Evolutionary conservation across 1,284 basidiomycete species (phyloP), one percentile per base, ranked within the genome.

Genomic region (Cryptococcus wingfieldii): DNA sequence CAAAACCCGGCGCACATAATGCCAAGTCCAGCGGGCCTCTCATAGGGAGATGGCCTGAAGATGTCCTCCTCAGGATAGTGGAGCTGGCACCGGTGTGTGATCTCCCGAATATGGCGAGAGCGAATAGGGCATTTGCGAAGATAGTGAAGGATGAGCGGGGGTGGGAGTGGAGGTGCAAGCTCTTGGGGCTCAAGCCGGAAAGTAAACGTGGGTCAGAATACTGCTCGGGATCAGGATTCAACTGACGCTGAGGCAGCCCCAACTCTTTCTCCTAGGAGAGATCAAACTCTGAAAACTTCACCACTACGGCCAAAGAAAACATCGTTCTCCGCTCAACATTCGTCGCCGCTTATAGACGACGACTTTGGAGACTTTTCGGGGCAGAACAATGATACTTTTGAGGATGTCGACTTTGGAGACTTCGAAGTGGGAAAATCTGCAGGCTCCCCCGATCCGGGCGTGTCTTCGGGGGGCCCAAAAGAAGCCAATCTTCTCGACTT

Each of bases 361-460:
- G 70, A 74, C 44, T 72, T 71, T 56, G 70, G 71, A 10, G 71
- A 74, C 51, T 74, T 77, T 59, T 66, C 70, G 8, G 61, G 59
- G 12, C 67, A 70, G 45, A 63, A 57, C 28, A 62, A 62, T 39
- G 65, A 64, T 38, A 60, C 53, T 5, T 71, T 74, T 44, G 66
- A 78, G 44, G 84, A 90, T 55, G 90, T 95, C 62, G 93, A 94
- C 39, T 98, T 97, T 79, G 93, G 92, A 1, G 92, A 95, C 70
- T 95, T 84, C 44, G 71, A 59, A 51, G 55, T 28, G n/a, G 53
- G 53, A 9, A 64, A 58, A 47, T 42, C 55, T 31, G 55, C 38
- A 47, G 49, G 47, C 31, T 27, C 19, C 27, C 28, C n/a, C 10
- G 38, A 12, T 38, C 19, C 13, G 25, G 50, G 28, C 10, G 31